phyloP scores from a whole-genome alignment of 805 yeast genomes.

The Candida endomychidarum region DNA sequence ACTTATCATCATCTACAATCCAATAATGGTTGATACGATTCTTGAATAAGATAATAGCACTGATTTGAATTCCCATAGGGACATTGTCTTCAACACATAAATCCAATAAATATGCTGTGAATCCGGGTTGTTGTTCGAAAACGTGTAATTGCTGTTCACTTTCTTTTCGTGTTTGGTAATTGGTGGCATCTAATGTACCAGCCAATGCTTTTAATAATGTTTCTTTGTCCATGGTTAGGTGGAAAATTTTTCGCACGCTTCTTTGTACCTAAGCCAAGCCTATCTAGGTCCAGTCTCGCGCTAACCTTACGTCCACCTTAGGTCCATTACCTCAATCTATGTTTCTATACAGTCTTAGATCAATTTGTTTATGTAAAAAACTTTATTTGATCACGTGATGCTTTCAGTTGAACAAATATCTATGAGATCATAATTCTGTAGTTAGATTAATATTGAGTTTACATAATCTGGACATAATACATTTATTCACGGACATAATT shows the following conservation, averaged over 20 bases:
- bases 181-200: constrained; percentile 52
- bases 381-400: too few relatives aligned
- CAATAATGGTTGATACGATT: constrained; percentile 40
- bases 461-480: too few relatives aligned
- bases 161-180: constrained; percentile 47
- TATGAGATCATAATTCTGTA: too few relatives aligned
- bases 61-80: constrained; percentile 36
- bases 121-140: constrained; percentile 57
- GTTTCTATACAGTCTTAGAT: too few relatives aligned
- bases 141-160: constrained; percentile 53
- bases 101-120: constrained; percentile 53
- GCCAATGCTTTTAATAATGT: constrained; percentile 50
- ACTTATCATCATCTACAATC: constrained; percentile 30
- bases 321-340: too few relatives aligned
- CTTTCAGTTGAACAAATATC: too few relatives aligned
- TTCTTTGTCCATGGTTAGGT: constrained; percentile 44
- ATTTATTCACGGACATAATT: too few relatives aligned
- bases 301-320: too few relatives aligned
- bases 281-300: too few relatives aligned
- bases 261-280: too few relatives aligned
- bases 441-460: too few relatives aligned
- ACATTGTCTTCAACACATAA: constrained; percentile 46
- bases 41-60: constrained; percentile 46
- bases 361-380: too few relatives aligned
- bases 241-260: background rate